Evolutionary conservation across 2,329 filamentous ascomycete genomes (phyloP), one percentile per base, ranked within the genome.

Genomic region (Penicillium sp.): DNA sequence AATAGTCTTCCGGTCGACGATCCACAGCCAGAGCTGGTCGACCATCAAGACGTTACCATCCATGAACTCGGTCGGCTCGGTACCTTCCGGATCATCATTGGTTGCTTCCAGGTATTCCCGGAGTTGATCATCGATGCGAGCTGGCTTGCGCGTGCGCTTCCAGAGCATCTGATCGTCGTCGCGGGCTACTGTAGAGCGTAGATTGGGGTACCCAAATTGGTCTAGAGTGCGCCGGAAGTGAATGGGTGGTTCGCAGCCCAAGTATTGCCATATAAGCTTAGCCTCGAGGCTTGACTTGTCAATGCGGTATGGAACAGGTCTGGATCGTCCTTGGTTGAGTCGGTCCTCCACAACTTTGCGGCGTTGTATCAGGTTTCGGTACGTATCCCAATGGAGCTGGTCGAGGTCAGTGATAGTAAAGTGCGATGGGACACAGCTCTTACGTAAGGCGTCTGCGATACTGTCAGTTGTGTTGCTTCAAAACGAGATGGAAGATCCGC

Each of bases 161-260:
- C 88, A 89, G 6, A 89, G 73, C 83, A 89, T 88, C 69, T 89
- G 86, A 43, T 89, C 86, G 44, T 87, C 85, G 43, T 89, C 87
- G 18, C 86, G 76, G 0, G 84, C 83, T 43, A 84, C 74, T 0
- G 86, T 88, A 36, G 88, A 85, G 10, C 81, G 76, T 0, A 89
- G 74, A 2, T 84, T 85, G 0, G 86, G 86, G 55, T 88, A 87
- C 0, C 84, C 85, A 56, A 82, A 89, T 63, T 89, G 86, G 58
- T 89, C 86, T 5, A 89, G 68, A 0, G 86, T 88, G 6, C 86
- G 79, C 1, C 86, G 81, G 37, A 83, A 82, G 66, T 89, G 87
- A 1, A 88, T 74, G 0, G 86, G 85, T 0, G 84, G 85, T 43
- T 88, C 85, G 41, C 82, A 80, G 0, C 83, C 84, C 0, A 89